These are phyloP conservation scores for Pistacia atlantica DNA, from an alignment of 345 rosid species.

Conservation along the genomic window DNA sequence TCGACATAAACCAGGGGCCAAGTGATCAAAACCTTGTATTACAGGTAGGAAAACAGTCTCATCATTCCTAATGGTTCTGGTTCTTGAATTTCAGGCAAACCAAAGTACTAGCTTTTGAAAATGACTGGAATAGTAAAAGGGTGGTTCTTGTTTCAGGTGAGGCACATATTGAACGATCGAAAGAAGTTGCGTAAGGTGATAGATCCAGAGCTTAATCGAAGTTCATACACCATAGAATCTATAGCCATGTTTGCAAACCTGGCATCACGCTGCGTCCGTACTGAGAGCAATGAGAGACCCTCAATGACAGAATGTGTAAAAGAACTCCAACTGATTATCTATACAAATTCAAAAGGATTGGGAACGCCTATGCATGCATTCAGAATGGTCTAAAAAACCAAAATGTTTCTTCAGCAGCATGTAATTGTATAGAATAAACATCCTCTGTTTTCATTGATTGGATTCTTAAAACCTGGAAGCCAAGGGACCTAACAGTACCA, in stretches of 20 bases:
- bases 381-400: slow-evolving; percentile 48
- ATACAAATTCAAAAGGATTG: slow-evolving; percentile 70
- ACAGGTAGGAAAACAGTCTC: slow-evolving; percentile 53
- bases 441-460: slow-evolving; percentile 11
- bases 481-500: background rate
- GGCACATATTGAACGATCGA: slow-evolving; percentile 71
- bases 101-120: slow-evolving; percentile 3
- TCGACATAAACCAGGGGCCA: slow-evolving; percentile 83
- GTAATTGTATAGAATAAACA: slow-evolving; percentile 19
- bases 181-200: slow-evolving; percentile 79
- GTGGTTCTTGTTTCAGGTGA: slow-evolving; percentile 58
- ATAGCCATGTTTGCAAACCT: slow-evolving; percentile 86
- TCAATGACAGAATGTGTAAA: slow-evolving; percentile 78
- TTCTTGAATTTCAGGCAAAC: slow-evolving; percentile 19
- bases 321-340: slow-evolving; percentile 75
- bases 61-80: slow-evolving; percentile 1
- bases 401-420: slow-evolving; percentile 17
- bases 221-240: slow-evolving; percentile 78
- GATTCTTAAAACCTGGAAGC: slow-evolving; percentile 14
- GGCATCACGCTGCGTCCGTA: slow-evolving; percentile 91
- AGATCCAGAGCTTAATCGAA: slow-evolving; percentile 76
- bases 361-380: slow-evolving; percentile 53
- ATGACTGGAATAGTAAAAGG: slow-evolving; percentile 16
- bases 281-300: slow-evolving; percentile 86
- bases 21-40: slow-evolving; percentile 90